Percentiles rank a stretch among this genome's conserved stretches.
Evolutionary conservation across 2,329 filamentous ascomycete genomes (phyloP).

Genomic region (Colletotrichum endophyticum): DNA sequence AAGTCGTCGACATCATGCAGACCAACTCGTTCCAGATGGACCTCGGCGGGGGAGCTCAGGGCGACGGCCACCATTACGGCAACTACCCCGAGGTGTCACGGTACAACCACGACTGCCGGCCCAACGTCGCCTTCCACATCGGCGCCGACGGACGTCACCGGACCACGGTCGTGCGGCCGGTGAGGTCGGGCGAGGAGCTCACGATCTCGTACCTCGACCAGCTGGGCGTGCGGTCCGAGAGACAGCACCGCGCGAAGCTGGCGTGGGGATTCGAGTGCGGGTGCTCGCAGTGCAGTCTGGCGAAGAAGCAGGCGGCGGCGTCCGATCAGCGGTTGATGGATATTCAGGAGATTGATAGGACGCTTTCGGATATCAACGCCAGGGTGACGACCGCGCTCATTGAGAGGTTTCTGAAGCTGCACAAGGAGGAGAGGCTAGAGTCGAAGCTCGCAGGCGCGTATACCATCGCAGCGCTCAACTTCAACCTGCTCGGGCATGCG

Average conservation of each 20-base stretch:
- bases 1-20: constrained; percentile 19
- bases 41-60: constrained; percentile 8
- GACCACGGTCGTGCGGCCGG: constrained; percentile 40
- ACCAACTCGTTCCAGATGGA: constrained; percentile 24
- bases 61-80: constrained; percentile 19
- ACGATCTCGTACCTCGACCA: constrained; percentile 47
- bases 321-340: constrained; percentile 43
- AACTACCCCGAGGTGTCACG: constrained; percentile 30
- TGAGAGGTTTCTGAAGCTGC: constrained; percentile 40
- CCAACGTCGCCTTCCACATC: constrained; percentile 48
- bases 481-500: constrained; percentile 40
- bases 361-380: constrained; percentile 24
- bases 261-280: constrained; percentile 46
- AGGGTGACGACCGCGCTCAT: constrained; percentile 35
- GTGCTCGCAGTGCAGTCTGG: constrained; percentile 40
- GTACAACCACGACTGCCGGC: constrained; percentile 51
- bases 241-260: constrained; percentile 30
- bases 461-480: constrained; percentile 41
- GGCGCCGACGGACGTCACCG: constrained; percentile 39
- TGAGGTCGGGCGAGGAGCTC: constrained; percentile 45
- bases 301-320: constrained; percentile 24
- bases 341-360: constrained; percentile 30
- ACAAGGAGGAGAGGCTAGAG: constrained; percentile 43
- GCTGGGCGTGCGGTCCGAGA: constrained; percentile 24
- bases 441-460: constrained; percentile 38